These are phyloP conservation scores for Blastomyces silverae DNA, from an alignment of 2,329 filamentous ascomycete species.

Conservation along the genomic window DNA sequence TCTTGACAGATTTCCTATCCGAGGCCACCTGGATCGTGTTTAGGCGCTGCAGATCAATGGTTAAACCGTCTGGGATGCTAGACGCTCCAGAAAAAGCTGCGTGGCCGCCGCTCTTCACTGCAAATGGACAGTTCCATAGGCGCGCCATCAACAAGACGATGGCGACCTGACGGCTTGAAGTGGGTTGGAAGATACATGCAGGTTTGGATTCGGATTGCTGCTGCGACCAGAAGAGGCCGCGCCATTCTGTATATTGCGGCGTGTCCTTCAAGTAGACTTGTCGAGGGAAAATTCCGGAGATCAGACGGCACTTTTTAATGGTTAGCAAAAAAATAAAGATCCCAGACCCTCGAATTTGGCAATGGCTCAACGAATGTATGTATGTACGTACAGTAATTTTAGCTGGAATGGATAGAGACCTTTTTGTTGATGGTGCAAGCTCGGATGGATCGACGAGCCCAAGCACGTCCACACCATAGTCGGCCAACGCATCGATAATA, in stretches of 20 bases:
- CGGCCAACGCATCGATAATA: constrained; percentile 7
- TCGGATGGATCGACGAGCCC: background rate
- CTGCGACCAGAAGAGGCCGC: constrained; percentile 31
- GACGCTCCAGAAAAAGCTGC: constrained; percentile 50
- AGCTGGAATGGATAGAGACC: background rate
- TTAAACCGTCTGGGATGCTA: constrained; percentile 42
- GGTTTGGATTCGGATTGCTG: constrained; percentile 35
- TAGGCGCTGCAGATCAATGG: constrained; percentile 31
- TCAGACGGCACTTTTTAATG: constrained; percentile 16
- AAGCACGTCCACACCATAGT: background rate
- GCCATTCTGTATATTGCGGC: constrained; percentile 18
- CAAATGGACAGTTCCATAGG: constrained; percentile 41
- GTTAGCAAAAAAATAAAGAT: background rate
- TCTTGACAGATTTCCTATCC: constrained; percentile 27
- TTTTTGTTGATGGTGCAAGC: background rate
- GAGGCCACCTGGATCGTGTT: constrained; percentile 27
- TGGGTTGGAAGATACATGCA: constrained; percentile 32
- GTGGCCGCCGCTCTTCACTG: constrained; percentile 53
- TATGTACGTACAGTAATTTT: background rate
- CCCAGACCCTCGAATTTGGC: background rate
- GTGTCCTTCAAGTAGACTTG: constrained; percentile 17
- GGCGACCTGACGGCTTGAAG: constrained; percentile 28
- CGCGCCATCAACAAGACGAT: constrained; percentile 29
- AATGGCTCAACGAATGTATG: background rate
- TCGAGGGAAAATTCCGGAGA: constrained; percentile 17